Conservation (phyloP, 2,329 filamentous ascomycete genomes). For the Penicillium sp. region DNA sequence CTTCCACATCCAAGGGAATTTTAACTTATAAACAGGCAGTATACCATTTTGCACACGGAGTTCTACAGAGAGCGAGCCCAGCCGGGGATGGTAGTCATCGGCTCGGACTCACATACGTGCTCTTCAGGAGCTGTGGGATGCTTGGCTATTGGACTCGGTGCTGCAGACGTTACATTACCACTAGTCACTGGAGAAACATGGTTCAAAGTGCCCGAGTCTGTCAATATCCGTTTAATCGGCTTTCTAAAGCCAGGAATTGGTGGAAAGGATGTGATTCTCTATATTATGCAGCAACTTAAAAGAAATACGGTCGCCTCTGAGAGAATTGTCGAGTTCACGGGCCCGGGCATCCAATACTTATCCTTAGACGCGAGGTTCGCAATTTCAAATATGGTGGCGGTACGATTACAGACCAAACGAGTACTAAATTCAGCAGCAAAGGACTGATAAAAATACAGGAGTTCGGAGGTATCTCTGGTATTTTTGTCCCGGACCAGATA, state of each 20-base stretch:
- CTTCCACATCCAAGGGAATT: background rate
- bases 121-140: constrained; percentile 40
- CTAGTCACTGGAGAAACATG: constrained; percentile 46
- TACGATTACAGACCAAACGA: background rate
- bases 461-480: constrained; percentile 41
- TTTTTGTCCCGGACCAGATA: constrained; percentile 39
- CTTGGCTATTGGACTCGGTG: constrained; percentile 44
- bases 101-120: constrained; percentile 46
- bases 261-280: constrained; percentile 46
- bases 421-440: no score
- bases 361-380: constrained; percentile 45
- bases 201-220: constrained; percentile 44
- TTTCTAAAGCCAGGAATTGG: constrained; percentile 35
- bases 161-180: constrained; percentile 43
- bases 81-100: constrained; percentile 43
- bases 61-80: constrained; percentile 44
- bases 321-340: constrained; percentile 44
- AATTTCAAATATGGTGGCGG: constrained; percentile 46
- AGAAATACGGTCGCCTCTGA: constrained; percentile 45
- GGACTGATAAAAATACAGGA: constrained; percentile 17
- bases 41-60: constrained; percentile 46
- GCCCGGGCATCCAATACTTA: constrained; percentile 37
- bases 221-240: constrained; percentile 39
- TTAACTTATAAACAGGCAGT: constrained; percentile 16
- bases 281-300: constrained; percentile 43